Evolutionary conservation across 352 stramenopile species (phyloP), one percentile per base, ranked within the genome.

Genomic region (Elongisporangium prolatum): DNA sequence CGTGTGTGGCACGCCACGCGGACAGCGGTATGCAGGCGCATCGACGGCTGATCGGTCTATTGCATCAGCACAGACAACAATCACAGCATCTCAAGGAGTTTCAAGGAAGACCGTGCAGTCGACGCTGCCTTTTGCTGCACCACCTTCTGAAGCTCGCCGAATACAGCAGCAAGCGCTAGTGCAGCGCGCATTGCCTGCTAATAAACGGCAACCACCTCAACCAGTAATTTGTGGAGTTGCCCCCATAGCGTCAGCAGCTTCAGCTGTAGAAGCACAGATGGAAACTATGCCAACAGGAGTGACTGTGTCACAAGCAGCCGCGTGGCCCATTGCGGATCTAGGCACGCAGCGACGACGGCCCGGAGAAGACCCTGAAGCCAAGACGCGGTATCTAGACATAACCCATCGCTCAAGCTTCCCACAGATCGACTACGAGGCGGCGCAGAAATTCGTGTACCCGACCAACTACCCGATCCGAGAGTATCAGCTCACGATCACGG

Each of bases 401-500:
- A 62, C 71, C 34, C 54, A 69, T 34, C 58, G 65, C 14, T 64
- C 69, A 10, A 64, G 48, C 17, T 77, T 71, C 54, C 79, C 81
- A 3, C 60, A 67, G 40, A 84, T 93, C 38, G 82, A 97, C 67
- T 64, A 56, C 10, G 75, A 86, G 21, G 71, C 80, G 3, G 74
- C 72, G n/a, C 68, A 84, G 48, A 62, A 78, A 47, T 96, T 93
- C 48, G 74, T 95, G 37, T 97, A 96, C 62, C 90, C 88, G 50
- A 96, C 76, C 18, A 97, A 97, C 58, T 97, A 97, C 71, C 74
- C 86, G 16, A 69, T 97, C 20, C 90, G 91, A 60, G 77, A 97
- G 24, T 99, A 99, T 70, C 97, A 99, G 73, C 65, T 97, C 13
- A 80, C 88, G 28, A 99, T 99, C 61, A 69, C 95, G 2, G 75